Evolutionary conservation across 805 yeast species (phyloP).

Genomic region (Metschnikowia corniflorae): DNA sequence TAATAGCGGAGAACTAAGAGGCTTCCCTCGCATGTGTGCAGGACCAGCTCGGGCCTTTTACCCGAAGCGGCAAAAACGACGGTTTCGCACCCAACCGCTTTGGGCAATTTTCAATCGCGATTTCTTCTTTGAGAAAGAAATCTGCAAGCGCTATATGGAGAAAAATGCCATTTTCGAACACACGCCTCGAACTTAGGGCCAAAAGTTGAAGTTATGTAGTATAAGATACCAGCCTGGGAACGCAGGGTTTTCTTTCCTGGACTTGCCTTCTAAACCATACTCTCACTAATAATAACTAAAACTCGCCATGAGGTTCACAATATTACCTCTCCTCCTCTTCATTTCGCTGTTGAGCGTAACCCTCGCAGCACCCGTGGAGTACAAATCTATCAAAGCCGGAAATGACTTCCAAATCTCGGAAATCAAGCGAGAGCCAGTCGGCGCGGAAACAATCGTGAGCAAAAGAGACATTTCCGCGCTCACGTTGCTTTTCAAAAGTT

Average conservation of each 20-base stretch:
- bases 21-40: not conserved
- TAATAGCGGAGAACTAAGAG: too few relatives aligned
- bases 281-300: too few relatives aligned
- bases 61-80: not conserved
- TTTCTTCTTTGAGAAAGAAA: not conserved
- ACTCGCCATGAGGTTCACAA: conserved; percentile 10
- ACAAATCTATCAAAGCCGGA: conserved; percentile 1
- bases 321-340: conserved; percentile 6
- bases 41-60: not conserved
- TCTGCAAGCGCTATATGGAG: not conserved
- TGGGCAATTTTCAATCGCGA: not conserved
- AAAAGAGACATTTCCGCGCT: conserved; percentile 20
- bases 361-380: conserved; percentile 11
- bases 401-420: conserved; percentile 6
- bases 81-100: not conserved
- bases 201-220: too few relatives aligned
- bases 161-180: not conserved
- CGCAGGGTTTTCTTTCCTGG: not conserved
- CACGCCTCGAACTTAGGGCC: too few relatives aligned
- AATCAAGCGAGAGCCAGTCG: not conserved
- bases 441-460: conserved; percentile 5
- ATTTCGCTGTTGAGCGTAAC: conserved; percentile 6
- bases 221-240: not conserved
- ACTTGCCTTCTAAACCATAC: not conserved
- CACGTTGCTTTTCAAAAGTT: conserved; percentile 21